Evolutionary conservation across 192 early-diverging fungal genomes (phyloP), one percentile per base, ranked within the genome.

Genomic region (Geranomyces michiganensis): DNA sequence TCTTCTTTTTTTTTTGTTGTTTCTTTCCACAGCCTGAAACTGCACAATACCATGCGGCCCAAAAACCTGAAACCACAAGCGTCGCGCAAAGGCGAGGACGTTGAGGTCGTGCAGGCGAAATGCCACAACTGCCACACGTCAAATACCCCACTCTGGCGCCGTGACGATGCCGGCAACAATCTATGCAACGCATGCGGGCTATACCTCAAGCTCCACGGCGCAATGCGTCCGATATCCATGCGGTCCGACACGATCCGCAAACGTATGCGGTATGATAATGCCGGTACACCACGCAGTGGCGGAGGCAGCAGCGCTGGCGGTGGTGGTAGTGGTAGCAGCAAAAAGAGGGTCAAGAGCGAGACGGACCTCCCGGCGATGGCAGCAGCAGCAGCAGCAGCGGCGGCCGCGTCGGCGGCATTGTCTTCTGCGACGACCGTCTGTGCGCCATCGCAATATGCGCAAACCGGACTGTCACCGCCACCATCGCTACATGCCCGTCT

Each of bases 111-210:
- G 19, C 67, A 29, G 8, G 56, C 80, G 5, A 59, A 78, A 44
- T 96, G 94, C 78, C 82, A 78, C 67, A 94, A 95, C 80, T 96
- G 94, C 76, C 48, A 65, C n/a, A 94, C 92, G 0, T 90, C 87
- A 33, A 48, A 55, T 21, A 96, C 95, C 4, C 94, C 96, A 0
- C 82, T 96, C 31, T 98, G 96, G 96, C 88, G 96, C 3, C 80
- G 96, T 22, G 92, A 95, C 75, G 90, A 90, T 14, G 83, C 88
- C 32, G 94, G 94, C 47, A 87, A 92, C 30, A 87, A 90, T 1
- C 86, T 97, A 10, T 98, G 96, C 75, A 98, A 98, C 68, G 95
- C 95, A 0, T 98, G 96, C 70, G 96, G 96, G 86, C 82, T 55
- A 49, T 49, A 61, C 44, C 36, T 65, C 19, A 99, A 99, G 83